Base-by-base conservation (phyloP, 257 asterid genomes). In the Salvia hispanica region DNA sequence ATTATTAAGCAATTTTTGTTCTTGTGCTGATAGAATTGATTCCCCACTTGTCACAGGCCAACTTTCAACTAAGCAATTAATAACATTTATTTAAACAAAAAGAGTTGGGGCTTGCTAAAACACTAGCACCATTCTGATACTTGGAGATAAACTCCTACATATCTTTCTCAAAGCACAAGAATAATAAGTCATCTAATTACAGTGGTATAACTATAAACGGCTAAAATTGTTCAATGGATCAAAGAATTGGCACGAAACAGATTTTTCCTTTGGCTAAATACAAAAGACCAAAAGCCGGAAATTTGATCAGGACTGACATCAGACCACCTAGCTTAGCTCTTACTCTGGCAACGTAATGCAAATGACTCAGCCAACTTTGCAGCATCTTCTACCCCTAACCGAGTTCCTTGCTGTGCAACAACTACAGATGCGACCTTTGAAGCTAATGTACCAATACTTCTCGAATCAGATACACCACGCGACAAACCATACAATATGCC, bases 381-480 rank as follows among this genome's bases (percentile, higher is more conserved):
- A 11, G 97, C 97, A 75, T 93, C 99, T 37, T 82, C 80, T 52
- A 88, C 94, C 68, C 87, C 82, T 75, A 93, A 81, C 63, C 99
- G 87, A 21, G 99, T 93, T 50, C 99, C 99, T 81, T 88, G 97
- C 55, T 93, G 99, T 16, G 87, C 87, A 63, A 93, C 99, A 18
- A 93, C 99, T 70, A 80, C 66, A 7, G 99, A 87, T 70, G 99
- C 99, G 43, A 93, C 92, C 78, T 90, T 90, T 40, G 99, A 88
- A 28, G 97, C 99, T 72, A 90, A 73, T 12, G 83, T 42, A 70
- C 99, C 99, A 83, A 93, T 77, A 53, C 78, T 91, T 79, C 79
- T 90, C 75, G 85, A 64, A 80, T 90, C 94, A 31, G 96, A 80
- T 21, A 76, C 82, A 0, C 95, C 95, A 7, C 78, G 80, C 33